Evolutionary conservation across 2,329 filamentous ascomycete species (phyloP).

Genomic region (Fusarium sp.): DNA sequence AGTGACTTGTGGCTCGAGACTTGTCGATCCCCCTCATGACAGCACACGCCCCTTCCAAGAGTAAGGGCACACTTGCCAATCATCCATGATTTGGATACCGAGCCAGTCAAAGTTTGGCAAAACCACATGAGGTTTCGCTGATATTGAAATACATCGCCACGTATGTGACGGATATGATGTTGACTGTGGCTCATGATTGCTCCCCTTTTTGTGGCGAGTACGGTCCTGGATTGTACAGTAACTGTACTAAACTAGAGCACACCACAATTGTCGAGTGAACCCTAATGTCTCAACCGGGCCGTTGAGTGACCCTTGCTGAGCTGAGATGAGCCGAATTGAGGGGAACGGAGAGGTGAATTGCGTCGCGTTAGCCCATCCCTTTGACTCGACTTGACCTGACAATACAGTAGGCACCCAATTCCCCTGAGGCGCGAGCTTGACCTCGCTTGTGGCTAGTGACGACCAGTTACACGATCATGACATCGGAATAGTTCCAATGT

Average conservation of each 20-base stretch:
- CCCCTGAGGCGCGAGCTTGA: slow-evolving; percentile 41
- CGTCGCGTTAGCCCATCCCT: slow-evolving; percentile 24
- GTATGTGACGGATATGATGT: slow-evolving; percentile 7
- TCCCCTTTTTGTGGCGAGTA: slow-evolving; percentile 30
- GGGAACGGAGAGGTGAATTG: slow-evolving; percentile 6
- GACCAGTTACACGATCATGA: slow-evolving; percentile 28
- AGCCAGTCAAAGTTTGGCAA: slow-evolving; percentile 36
- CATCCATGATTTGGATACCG: slow-evolving; percentile 9
- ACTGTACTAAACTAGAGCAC: not conserved
- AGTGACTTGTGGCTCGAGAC: slow-evolving; percentile 49
- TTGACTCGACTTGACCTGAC: not conserved
- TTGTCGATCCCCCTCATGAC: slow-evolving; percentile 42
- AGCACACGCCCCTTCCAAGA: slow-evolving; percentile 36
- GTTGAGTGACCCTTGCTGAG: slow-evolving; percentile 44
- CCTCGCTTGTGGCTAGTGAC: slow-evolving; percentile 46
- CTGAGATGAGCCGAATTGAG: slow-evolving; percentile 41
- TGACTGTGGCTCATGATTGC: slow-evolving; percentile 41
- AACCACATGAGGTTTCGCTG: slow-evolving; percentile 2
- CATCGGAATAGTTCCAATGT: slow-evolving; percentile 10
- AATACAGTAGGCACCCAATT: slow-evolving; percentile 7
- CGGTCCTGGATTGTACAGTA: not conserved
- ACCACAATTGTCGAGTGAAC: slow-evolving; percentile 35
- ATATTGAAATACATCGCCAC: slow-evolving; percentile 30
- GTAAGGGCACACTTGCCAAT: slow-evolving; percentile 6
- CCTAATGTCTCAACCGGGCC: slow-evolving; percentile 40